Evolutionary conservation across 352 stramenopile species (phyloP).

Genomic region (Phytopythium delawarense): DNA sequence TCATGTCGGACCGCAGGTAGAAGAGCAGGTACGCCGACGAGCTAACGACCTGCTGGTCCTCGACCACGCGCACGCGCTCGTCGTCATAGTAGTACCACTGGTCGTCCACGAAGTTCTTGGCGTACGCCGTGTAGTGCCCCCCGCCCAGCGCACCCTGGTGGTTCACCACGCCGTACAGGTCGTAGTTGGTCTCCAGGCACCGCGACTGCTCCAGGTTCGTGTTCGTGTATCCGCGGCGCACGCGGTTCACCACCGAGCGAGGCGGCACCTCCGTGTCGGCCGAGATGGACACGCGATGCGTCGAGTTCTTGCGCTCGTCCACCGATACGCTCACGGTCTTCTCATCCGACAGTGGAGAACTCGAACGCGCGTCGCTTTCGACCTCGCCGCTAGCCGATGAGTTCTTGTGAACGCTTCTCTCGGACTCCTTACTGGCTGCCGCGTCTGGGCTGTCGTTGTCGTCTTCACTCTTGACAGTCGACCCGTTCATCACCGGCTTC

Average conservation of each 20-base stretch:
- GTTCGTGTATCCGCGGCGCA: conserved; percentile 83
- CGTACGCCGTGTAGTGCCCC: conserved; percentile 86
- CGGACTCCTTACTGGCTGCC: conserved; percentile 8
- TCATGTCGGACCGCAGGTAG: conserved; percentile 89
- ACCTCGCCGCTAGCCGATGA: conserved; percentile 4
- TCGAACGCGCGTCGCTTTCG: not conserved
- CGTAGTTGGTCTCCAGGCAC: conserved; percentile 85
- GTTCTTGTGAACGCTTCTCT: conserved; percentile 8
- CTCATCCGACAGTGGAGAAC: conserved; percentile 1
- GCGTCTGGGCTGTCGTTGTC: not conserved
- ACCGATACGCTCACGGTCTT: conserved; percentile 3
- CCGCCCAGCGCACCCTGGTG: conserved; percentile 84
- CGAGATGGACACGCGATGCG: conserved; percentile 3
- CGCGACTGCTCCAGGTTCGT: conserved; percentile 86
- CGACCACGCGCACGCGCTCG: conserved; percentile 80
- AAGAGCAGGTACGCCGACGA: conserved; percentile 91
- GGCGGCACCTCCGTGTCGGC: not conserved
- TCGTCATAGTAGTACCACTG: conserved; percentile 92
- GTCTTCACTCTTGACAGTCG: conserved; percentile 2
- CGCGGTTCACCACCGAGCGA: conserved; percentile 45
- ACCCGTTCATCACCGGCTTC: not conserved
- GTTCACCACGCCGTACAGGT: conserved; percentile 87
- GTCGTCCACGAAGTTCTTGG: conserved; percentile 85
- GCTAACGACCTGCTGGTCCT: conserved; percentile 83
- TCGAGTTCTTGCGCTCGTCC: conserved; percentile 5